Evolutionary conservation across 495 filamentous ascomycete species (phyloP), one percentile per base, ranked within the genome.

Genomic region (Penicillium paradoxum): DNA sequence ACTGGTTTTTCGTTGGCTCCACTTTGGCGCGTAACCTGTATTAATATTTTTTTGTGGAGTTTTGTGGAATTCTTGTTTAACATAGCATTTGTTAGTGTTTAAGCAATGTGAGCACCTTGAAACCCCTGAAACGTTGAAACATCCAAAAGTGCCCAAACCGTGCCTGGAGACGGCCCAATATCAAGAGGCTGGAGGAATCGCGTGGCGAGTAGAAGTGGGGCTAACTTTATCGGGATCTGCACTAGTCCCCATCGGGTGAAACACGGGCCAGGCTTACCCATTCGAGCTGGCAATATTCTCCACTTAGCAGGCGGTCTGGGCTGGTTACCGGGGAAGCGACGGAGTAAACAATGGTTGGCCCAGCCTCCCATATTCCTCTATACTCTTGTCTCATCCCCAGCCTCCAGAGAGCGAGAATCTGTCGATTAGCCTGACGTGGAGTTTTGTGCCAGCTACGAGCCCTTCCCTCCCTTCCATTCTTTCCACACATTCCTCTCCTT

Each of bases 291-390:
- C 60, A 60, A 53, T 53, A 56, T 29, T 13, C 3, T 53, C 36
- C 5, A 24, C 53, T 14, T n/a, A 17, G 67, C 32, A 67, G 63
- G 73, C 73, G 73, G 71, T 72, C 39, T 29, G 22, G 2, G 0
- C 0, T 51, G 63, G 70, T 74, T 71, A 57, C 72, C 66, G 53
- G 60, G 70, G 64, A 72, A 69, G 67, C 62, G 48, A 36, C 27
- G 49, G 18, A 33, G 72, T 77, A 74, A 77, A 77, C 73, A 77
- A 74, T 49, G 55, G 67, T 67, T 76, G 71, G 71, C 69, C 74
- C 74, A 75, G 73, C 72, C 74, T 71, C 72, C 65, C 42, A 53
- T 17, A 63, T 67, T 68, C n/a, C n/a, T 54, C 49, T 60, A 66
- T 64, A 66, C 59, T 57, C 40, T 51, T 51, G 54, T 67, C 60